These are phyloP conservation scores for Phytophthora boehmeriae DNA, from an alignment of 352 stramenopile species.

Conservation along the genomic window DNA sequence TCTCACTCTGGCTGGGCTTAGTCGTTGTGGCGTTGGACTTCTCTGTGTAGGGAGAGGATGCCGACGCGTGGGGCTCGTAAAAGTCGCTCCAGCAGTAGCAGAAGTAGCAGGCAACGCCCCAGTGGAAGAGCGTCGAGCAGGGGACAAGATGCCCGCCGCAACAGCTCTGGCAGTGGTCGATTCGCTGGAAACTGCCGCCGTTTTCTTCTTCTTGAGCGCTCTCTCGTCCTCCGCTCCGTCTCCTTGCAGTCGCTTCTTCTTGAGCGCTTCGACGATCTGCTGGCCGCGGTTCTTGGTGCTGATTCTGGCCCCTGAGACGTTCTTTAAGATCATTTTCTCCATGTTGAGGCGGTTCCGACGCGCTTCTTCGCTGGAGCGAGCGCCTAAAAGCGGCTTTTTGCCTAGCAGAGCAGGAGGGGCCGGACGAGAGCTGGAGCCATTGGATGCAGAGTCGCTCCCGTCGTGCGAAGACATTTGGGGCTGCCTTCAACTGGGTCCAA, in stretches of 20 bases:
- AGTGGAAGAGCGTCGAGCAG: slow-evolving; percentile 14
- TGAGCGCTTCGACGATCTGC: slow-evolving; percentile 78
- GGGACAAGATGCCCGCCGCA: slow-evolving; percentile 27
- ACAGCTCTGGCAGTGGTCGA: slow-evolving; percentile 7
- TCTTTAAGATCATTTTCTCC: slow-evolving; percentile 90
- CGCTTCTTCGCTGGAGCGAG: slow-evolving; percentile 46
- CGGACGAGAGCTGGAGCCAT: slow-evolving; percentile 6
- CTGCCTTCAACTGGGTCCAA: too few relatives aligned
- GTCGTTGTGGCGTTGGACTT: slow-evolving; percentile 27
- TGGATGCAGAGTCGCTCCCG: slow-evolving; percentile 19
- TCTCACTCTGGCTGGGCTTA: slow-evolving; percentile 27
- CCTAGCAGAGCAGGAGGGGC: slow-evolving; percentile 4
- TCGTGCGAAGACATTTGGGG: slow-evolving; percentile 26
- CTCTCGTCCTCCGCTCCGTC: slow-evolving; percentile 26
- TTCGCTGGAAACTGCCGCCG: slow-evolving; percentile 14
- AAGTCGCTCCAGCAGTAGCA: slow-evolving; percentile 7
- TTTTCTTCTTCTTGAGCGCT: slow-evolving; percentile 30
- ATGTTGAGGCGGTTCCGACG: slow-evolving; percentile 77
- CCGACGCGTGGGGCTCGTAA: slow-evolving; percentile 27
- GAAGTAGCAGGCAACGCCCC: not conserved
- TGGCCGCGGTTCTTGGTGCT: slow-evolving; percentile 77
- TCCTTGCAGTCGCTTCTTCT: slow-evolving; percentile 63
- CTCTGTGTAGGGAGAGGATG: slow-evolving; percentile 18
- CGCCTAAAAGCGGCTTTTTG: slow-evolving; percentile 17
- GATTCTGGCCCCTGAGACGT: slow-evolving; percentile 58